These are phyloP conservation scores for Leishmania arabica DNA, from an alignment of 208 protist genomes.

Conservation along the genomic window DNA sequence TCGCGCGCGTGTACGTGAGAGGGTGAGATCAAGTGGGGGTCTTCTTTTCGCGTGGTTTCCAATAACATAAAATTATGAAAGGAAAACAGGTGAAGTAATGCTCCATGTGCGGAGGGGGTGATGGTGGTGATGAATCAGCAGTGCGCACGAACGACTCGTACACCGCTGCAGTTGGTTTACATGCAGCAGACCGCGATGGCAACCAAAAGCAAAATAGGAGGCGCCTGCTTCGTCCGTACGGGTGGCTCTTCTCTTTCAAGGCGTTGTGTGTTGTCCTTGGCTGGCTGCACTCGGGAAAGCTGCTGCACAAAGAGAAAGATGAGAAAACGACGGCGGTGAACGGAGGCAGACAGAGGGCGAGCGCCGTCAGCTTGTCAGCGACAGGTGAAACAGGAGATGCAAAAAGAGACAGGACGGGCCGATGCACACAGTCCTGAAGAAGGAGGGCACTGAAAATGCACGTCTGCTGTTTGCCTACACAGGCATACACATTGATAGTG, in stretches of 20 bases:
- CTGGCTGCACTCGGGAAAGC: background rate
- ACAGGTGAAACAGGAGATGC: background rate
- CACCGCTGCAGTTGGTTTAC: constrained; percentile 1
- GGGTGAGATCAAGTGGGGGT: background rate
- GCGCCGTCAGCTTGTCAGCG: background rate
- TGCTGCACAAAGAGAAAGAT: background rate
- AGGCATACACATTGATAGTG: background rate
- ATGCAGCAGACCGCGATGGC: background rate
- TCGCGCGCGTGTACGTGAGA: background rate
- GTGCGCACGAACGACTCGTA: background rate
- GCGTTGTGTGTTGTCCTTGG: background rate
- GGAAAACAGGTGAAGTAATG: background rate
- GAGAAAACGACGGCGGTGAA: background rate
- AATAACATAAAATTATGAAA: background rate
- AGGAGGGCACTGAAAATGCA: background rate
- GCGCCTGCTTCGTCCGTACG: background rate
- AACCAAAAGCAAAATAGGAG: background rate
- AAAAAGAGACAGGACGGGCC: no score
- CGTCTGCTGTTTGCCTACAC: background rate
- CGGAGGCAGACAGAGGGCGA: background rate
- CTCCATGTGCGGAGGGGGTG: background rate
- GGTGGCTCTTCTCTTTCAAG: background rate
- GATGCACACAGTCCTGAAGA: background rate
- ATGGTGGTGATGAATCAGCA: background rate
- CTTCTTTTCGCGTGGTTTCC: background rate